Conservation (phyloP, 2,329 filamentous ascomycete genomes). For the Penicillium sp. region DNA sequence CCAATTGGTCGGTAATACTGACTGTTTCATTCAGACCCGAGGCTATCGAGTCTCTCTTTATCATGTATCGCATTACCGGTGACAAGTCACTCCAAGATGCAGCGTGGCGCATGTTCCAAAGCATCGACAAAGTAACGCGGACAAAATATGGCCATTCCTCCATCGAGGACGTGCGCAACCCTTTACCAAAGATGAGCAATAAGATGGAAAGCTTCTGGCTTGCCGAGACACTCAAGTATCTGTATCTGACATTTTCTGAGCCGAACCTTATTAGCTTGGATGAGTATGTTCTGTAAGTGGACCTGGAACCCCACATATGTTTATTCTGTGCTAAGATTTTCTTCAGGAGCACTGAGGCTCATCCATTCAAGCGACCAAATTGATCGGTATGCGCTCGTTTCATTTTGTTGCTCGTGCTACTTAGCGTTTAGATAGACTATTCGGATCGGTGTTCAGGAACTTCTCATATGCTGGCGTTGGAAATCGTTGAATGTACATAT, state of each 20-base stretch:
- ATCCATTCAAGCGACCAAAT: conserved; percentile 40
- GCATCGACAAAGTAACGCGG: conserved; percentile 48
- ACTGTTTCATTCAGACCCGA: conserved; percentile 48
- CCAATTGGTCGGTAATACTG: background rate
- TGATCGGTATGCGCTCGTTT: background rate
- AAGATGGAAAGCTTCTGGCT: conserved; percentile 53
- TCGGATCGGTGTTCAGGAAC: background rate
- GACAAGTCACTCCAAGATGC: conserved; percentile 52
- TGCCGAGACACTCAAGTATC: conserved; percentile 52
- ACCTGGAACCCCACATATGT: background rate
- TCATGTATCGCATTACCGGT: conserved; percentile 63
- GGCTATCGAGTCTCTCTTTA: conserved; percentile 65
- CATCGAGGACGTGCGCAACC: conserved; percentile 46
- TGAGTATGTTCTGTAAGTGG: conserved; percentile 48
- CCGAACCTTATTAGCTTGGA: conserved; percentile 46
- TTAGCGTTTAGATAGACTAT: conserved; percentile 2
- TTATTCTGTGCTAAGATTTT: conserved; percentile 4
- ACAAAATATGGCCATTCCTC: conserved; percentile 51
- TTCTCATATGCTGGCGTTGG: background rate
- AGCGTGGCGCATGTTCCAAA: conserved; percentile 56
- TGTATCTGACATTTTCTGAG: conserved; percentile 51
- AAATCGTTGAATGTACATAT: background rate
- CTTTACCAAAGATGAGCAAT: conserved; percentile 36
- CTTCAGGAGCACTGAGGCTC: conserved; percentile 47
- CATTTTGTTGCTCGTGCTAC: background rate